Conservation (phyloP, 1,284 basidiomycete genomes). For the Filobasidium uniguttulatum region DNA sequence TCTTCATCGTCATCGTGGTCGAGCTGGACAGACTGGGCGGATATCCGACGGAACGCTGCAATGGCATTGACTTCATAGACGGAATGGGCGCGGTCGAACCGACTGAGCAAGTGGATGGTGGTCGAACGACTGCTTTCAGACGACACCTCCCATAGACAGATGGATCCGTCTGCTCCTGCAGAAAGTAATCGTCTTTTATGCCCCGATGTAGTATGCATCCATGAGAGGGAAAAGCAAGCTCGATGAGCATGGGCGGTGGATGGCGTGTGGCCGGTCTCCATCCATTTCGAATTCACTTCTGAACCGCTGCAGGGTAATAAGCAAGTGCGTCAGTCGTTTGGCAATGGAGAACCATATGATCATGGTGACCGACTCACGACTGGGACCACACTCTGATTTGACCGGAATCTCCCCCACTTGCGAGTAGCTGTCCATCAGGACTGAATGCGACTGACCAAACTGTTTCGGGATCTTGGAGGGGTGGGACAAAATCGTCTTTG, state of each 20-base stretch:
- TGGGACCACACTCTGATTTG: conserved; percentile 42
- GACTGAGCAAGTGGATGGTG: conserved; percentile 14
- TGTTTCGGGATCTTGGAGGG: conserved; percentile 43
- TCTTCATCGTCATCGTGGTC: conserved; percentile 20
- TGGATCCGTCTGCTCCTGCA: conserved; percentile 44
- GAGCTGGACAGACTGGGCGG: not conserved
- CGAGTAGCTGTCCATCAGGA: conserved; percentile 67
- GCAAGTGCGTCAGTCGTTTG: not conserved
- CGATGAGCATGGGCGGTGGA: conserved; percentile 29
- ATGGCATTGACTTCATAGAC: conserved; percentile 45
- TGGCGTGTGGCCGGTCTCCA: conserved; percentile 26
- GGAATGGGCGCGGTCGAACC: conserved; percentile 36
- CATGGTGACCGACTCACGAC: conserved; percentile 36
- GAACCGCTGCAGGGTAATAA: not conserved
- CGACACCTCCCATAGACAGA: conserved; percentile 41
- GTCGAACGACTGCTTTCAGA: not conserved
- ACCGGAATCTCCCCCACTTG: conserved; percentile 39
- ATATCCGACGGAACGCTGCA: conserved; percentile 35
- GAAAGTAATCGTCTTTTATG: conserved; percentile 34
- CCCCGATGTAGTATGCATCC: conserved; percentile 16
- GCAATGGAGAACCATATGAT: conserved; percentile 23
- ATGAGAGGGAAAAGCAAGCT: conserved; percentile 29
- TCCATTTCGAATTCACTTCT: conserved; percentile 7
- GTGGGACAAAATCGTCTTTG: conserved; percentile 27
- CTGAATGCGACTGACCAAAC: conserved; percentile 80